These are phyloP conservation scores for Chytriomyces hyalinus DNA, from an alignment of 192 early-diverging fungal species.

Conservation along the genomic window DNA sequence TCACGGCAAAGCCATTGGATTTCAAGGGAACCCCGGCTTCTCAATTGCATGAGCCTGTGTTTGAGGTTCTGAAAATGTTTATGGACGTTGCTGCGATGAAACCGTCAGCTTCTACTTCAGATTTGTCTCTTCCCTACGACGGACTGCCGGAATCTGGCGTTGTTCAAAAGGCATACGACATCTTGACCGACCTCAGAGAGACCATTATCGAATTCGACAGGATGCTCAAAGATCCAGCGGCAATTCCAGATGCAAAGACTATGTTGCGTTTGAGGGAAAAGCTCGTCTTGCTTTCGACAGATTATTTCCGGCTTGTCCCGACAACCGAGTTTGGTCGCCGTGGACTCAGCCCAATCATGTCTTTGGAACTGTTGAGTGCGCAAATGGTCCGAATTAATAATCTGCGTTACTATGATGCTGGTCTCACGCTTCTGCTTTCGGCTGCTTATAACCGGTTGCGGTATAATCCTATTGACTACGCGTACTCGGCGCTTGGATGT, in stretches of 20 bases:
- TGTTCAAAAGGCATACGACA: conserved; percentile 30
- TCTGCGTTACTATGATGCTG: conserved; percentile 39
- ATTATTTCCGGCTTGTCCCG: conserved; percentile 41
- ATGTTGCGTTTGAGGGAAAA: conserved; percentile 22
- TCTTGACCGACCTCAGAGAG: conserved; percentile 35
- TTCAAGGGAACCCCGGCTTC: conserved; percentile 23
- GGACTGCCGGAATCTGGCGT: conserved; percentile 29
- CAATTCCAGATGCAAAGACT: conserved; percentile 30
- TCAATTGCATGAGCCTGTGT: neutral
- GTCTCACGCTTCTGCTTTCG: conserved; percentile 34
- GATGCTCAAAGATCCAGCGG: neutral
- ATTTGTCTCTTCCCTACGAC: conserved; percentile 28
- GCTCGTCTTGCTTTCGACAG: conserved; percentile 35
- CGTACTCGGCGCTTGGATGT: conserved; percentile 21
- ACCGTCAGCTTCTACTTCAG: conserved; percentile 1
- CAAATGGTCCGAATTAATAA: conserved; percentile 29
- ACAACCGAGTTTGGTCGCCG: conserved; percentile 3
- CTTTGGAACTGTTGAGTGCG: conserved; percentile 14
- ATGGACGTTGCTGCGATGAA: conserved; percentile 37
- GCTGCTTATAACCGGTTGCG: conserved; percentile 27
- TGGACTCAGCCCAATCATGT: conserved; percentile 32
- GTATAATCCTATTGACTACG: conserved; percentile 44
- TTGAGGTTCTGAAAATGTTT: conserved; percentile 38
- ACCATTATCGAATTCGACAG: conserved; percentile 38
- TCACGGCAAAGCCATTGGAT: conserved; percentile 34